A percentile compares a stretch with the other conserved stretches of the same genome.
These are phyloP conservation scores for Aspergillus pseudonomiae DNA, from an alignment of 2,329 filamentous ascomycete species.

Conservation along the genomic window DNA sequence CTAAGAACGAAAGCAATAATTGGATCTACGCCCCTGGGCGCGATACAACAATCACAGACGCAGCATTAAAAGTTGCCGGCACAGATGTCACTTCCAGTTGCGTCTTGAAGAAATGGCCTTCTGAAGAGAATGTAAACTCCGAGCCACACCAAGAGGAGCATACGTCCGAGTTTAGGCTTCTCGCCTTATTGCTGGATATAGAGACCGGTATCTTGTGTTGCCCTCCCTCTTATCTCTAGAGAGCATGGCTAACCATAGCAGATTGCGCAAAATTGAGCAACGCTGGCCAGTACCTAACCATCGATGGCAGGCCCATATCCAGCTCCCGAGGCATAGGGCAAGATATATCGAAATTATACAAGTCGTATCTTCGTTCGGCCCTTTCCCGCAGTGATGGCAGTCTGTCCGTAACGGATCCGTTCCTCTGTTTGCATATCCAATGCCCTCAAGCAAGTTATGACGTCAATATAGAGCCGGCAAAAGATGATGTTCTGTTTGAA, in stretches of 20 bases:
- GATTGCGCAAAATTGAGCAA: slow-evolving; percentile 41
- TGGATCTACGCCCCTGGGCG: slow-evolving; percentile 62
- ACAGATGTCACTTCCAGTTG: slow-evolving; percentile 58
- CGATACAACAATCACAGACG: slow-evolving; percentile 53
- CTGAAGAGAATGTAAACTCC: slow-evolving; percentile 21
- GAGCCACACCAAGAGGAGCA: neutral
- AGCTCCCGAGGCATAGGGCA: slow-evolving; percentile 54
- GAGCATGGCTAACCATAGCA: slow-evolving; percentile 29
- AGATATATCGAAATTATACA: slow-evolving; percentile 56
- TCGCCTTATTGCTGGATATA: slow-evolving; percentile 54
- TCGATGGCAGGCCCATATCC: slow-evolving; percentile 61
- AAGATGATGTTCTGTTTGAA: slow-evolving; percentile 64
- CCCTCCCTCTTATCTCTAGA: neutral
- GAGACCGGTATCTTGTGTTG: slow-evolving; percentile 36
- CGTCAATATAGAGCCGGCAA: slow-evolving; percentile 64
- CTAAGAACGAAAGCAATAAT: slow-evolving; percentile 63
- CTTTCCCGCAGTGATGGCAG: slow-evolving; percentile 22
- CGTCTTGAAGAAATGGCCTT: slow-evolving; percentile 32
- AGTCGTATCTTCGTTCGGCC: slow-evolving; percentile 49
- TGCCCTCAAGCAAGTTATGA: slow-evolving; percentile 62
- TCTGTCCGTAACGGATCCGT: slow-evolving; percentile 52
- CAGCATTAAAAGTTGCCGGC: slow-evolving; percentile 59
- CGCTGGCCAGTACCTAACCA: slow-evolving; percentile 55
- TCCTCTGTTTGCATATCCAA: slow-evolving; percentile 57
- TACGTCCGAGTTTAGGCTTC: slow-evolving; percentile 43